These are phyloP conservation scores for Corylus americana DNA, from an alignment of 306 rosid genomes.

Conservation along the genomic window DNA sequence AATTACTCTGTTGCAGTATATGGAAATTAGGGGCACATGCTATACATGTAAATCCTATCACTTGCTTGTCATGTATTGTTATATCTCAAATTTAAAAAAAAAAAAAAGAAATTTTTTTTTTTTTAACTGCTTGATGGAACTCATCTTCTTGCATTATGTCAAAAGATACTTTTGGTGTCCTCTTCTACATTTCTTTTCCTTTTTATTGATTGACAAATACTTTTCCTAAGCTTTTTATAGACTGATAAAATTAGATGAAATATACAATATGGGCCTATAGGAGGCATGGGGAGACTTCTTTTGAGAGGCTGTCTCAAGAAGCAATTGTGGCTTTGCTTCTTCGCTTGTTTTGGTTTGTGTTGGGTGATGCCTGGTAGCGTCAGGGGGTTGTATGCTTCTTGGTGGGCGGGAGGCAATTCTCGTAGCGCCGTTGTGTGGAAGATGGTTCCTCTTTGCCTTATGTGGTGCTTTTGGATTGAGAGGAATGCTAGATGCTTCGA, in stretches of 20 bases:
- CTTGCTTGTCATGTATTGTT: conserved; percentile 13
- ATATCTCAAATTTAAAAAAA: neutral
- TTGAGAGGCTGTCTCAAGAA: neutral
- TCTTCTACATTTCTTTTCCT: neutral
- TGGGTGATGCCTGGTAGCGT: too few relatives aligned
- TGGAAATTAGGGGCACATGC: neutral
- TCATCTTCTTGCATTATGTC: neutral
- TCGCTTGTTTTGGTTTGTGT: too few relatives aligned
- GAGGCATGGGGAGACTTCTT: neutral
- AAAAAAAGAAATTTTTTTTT: neutral
- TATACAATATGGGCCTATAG: too few relatives aligned
- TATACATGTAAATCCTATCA: neutral
- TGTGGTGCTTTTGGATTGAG: too few relatives aligned
- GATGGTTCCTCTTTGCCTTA: too few relatives aligned
- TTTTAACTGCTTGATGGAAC: neutral
- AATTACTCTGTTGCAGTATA: neutral
- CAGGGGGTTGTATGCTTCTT: too few relatives aligned
- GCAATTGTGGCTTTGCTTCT: neutral
- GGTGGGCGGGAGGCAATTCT: too few relatives aligned
- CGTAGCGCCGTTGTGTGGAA: too few relatives aligned
- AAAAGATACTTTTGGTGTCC: neutral
- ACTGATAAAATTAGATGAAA: neutral
- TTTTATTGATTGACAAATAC: neutral
- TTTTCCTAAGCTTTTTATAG: neutral
- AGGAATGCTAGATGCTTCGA: too few relatives aligned